Conservation (phyloP, 202 grass and related monocot species). For the Bolboschoenoplectus hybrid region DNA sequence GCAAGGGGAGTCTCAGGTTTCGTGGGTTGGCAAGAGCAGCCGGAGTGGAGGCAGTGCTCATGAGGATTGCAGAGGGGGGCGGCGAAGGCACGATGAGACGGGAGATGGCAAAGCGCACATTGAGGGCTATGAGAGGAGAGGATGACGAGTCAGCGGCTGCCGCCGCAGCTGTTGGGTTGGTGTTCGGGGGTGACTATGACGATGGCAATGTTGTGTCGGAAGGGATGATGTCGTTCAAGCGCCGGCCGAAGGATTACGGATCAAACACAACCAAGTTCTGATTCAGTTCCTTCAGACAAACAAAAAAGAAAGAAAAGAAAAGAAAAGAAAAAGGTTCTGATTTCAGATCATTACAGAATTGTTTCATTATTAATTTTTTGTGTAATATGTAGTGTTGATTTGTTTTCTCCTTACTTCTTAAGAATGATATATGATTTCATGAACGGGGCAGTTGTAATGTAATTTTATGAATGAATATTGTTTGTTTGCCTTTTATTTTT, state of each 20-base stretch:
- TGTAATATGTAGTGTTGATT: constrained; percentile 36
- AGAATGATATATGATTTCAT: constrained; percentile 25
- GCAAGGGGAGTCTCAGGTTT: constrained; percentile 76
- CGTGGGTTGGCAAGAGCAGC: constrained; percentile 68
- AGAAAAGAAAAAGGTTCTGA: background rate
- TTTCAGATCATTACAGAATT: background rate
- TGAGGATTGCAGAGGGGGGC: constrained; percentile 54
- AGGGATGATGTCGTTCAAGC: constrained; percentile 51
- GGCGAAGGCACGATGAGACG: constrained; percentile 53
- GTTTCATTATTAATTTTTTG: constrained; percentile 24
- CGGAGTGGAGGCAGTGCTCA: constrained; percentile 61
- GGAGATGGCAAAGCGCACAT: constrained; percentile 73
- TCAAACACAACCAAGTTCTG: constrained; percentile 49
- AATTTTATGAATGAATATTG: constrained; percentile 24
- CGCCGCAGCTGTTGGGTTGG: background rate
- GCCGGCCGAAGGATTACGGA: constrained; percentile 35
- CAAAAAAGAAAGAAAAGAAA: background rate
- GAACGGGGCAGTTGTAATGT: constrained; percentile 27
- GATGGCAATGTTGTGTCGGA: constrained; percentile 72
- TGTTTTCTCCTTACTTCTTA: constrained; percentile 12
- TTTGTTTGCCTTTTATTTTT: constrained; percentile 3
- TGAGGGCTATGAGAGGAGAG: constrained; percentile 69
- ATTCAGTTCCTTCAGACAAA: constrained; percentile 4
- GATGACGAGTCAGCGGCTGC: constrained; percentile 52
- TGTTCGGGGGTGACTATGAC: constrained; percentile 49